phyloP scores from a whole-genome alignment of 2,329 filamentous ascomycete genomes.

The Alternaria sp. region DNA sequence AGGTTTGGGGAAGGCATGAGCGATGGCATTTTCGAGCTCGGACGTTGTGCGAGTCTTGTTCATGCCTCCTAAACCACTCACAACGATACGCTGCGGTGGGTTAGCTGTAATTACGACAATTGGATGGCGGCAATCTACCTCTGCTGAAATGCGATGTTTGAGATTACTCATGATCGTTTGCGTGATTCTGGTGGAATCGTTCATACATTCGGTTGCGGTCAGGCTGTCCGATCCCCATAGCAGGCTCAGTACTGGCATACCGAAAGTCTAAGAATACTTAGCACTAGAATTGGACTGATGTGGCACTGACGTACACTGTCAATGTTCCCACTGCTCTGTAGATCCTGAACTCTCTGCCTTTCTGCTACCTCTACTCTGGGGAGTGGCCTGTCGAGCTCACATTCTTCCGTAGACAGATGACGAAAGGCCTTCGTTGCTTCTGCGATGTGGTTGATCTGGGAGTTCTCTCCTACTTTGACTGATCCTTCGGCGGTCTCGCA shows the following conservation, averaged over 20 bases:
- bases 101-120: neutral
- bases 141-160: neutral
- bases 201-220: neutral
- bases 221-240: conserved; percentile 2
- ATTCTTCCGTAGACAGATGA: conserved; percentile 10
- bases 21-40: neutral
- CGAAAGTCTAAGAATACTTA: neutral
- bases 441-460: neutral
- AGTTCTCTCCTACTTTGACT: neutral
- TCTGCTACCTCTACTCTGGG: neutral
- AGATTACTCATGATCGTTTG: conserved; percentile 9
- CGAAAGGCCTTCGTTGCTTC: conserved; percentile 1
- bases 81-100: neutral
- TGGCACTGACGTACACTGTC: neutral
- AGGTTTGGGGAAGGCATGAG: neutral
- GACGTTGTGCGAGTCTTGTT: neutral
- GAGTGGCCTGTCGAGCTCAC: neutral
- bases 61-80: neutral
- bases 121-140: neutral
- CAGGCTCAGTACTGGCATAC: conserved; percentile 4
- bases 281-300: neutral
- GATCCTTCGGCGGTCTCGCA: neutral
- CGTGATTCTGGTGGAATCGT: neutral
- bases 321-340: neutral
- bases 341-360: neutral